phyloP scores from a whole-genome alignment of 768 basidiomycete species.

The Trichaptum fuscoviolaceum region DNA sequence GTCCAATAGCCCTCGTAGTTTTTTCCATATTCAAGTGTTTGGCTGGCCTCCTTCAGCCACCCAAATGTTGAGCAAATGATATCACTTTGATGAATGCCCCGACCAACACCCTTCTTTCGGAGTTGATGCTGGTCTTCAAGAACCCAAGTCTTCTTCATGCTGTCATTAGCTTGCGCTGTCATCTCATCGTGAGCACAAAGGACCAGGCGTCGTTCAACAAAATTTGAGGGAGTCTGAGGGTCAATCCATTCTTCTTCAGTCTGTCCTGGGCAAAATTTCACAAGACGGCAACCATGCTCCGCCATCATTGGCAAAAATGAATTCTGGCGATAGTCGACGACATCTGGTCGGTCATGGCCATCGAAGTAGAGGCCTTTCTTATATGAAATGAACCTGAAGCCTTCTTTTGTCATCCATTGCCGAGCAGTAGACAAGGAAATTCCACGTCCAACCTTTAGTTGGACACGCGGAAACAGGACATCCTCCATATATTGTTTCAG shows the following conservation, averaged over 20 bases:
- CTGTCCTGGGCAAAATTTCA: conserved; percentile 13
- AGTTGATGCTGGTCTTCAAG: conserved; percentile 27
- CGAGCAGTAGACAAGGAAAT: conserved; percentile 29
- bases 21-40: conserved; percentile 36
- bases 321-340: conserved; percentile 14
- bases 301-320: conserved; percentile 10
- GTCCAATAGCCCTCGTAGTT: conserved; percentile 38
- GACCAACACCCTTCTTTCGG: conserved; percentile 33
- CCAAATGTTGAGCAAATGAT: conserved; percentile 33
- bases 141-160: conserved; percentile 29
- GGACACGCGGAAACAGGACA: conserved; percentile 11
- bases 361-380: conserved; percentile 16
- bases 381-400: conserved; percentile 10
- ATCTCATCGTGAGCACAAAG: conserved; percentile 32
- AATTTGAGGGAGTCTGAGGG: conserved; percentile 10
- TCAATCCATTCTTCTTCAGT: conserved; percentile 9
- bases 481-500: conserved; percentile 15
- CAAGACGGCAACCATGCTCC: conserved; percentile 2
- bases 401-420: conserved; percentile 22
- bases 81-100: conserved; percentile 32
- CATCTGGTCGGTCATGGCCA: conserved; percentile 19
- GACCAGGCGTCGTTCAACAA: conserved; percentile 18
- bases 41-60: conserved; percentile 25
- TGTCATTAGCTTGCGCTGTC: conserved; percentile 36
- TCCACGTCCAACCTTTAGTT: conserved; percentile 16